These are phyloP conservation scores for Nigrospora osmanthi DNA, from an alignment of 2,329 filamentous ascomycete species.

Conservation along the genomic window DNA sequence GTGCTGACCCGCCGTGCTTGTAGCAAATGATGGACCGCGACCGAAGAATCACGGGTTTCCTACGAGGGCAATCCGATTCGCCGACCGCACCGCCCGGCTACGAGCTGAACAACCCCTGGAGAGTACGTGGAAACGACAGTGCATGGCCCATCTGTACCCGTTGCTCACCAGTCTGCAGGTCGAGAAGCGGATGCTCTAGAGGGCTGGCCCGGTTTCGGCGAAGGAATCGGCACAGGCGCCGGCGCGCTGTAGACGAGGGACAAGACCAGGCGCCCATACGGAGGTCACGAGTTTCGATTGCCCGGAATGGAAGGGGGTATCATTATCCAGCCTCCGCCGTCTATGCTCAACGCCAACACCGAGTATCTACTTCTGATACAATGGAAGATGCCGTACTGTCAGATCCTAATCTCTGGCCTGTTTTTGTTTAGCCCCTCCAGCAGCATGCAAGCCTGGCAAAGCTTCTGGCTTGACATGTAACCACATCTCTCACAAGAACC, in stretches of 20 bases:
- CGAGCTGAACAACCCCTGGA: slow-evolving; percentile 58
- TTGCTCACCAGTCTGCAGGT: slow-evolving; percentile 20
- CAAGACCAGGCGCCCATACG: too few relatives aligned
- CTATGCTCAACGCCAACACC: background rate
- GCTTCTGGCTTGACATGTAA: slow-evolving; percentile 87
- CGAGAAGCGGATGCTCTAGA: slow-evolving; percentile 43
- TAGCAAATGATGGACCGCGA: slow-evolving; percentile 57
- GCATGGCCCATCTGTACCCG: background rate
- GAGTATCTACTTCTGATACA: background rate
- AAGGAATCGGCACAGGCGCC: too few relatives aligned
- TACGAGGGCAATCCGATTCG: slow-evolving; percentile 51
- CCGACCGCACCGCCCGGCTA: slow-evolving; percentile 49
- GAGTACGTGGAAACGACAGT: slow-evolving; percentile 30
- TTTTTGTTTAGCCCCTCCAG: slow-evolving; percentile 88
- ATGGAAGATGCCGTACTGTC: slow-evolving; percentile 5
- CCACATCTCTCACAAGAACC: slow-evolving; percentile 83
- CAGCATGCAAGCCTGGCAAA: slow-evolving; percentile 90
- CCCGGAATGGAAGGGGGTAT: slow-evolving; percentile 1
- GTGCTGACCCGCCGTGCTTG: slow-evolving; percentile 8
- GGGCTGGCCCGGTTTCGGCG: background rate
- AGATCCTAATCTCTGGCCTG: slow-evolving; percentile 49
- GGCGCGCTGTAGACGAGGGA: too few relatives aligned
- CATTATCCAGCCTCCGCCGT: background rate
- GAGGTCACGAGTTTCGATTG: background rate
- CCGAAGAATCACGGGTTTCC: slow-evolving; percentile 48